Percentiles rank a stretch among this genome's conserved stretches.
phyloP scores from a whole-genome alignment of 2,329 filamentous ascomycete species.

The Monosporascus ibericus region DNA sequence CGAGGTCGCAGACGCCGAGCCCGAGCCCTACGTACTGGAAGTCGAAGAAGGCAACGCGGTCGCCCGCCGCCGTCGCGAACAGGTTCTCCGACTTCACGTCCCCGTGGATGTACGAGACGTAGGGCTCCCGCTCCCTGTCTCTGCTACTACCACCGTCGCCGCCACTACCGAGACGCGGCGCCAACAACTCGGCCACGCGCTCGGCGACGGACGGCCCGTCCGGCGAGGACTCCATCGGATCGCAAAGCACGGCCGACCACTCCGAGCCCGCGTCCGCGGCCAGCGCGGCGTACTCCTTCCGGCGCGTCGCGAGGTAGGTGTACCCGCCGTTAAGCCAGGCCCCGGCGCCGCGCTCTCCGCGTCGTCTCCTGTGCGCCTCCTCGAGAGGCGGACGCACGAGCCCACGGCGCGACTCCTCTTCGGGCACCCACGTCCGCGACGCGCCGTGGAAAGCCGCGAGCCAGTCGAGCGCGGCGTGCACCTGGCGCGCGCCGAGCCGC shows the following conservation, averaged over 20 bases:
- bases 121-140: slow-evolving; percentile 8
- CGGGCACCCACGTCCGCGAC: slow-evolving; percentile 36
- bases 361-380: slow-evolving; percentile 34
- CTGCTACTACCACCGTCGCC: background rate
- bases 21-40: slow-evolving; percentile 64
- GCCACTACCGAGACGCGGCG: slow-evolving; percentile 32
- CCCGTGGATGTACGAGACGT: slow-evolving; percentile 58
- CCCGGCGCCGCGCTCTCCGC: slow-evolving; percentile 22
- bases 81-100: slow-evolving; percentile 67
- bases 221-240: slow-evolving; percentile 11
- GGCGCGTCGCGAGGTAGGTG: slow-evolving; percentile 60
- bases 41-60: slow-evolving; percentile 58
- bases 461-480: slow-evolving; percentile 53
- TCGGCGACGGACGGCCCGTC: slow-evolving; percentile 39
- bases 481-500: slow-evolving; percentile 38
- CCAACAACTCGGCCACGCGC: slow-evolving; percentile 44
- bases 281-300: slow-evolving; percentile 47
- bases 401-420: slow-evolving; percentile 16
- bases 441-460: slow-evolving; percentile 54
- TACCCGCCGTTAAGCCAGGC: slow-evolving; percentile 63
- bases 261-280: slow-evolving; percentile 40
- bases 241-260: slow-evolving; percentile 48
- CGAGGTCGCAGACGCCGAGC: slow-evolving; percentile 58
- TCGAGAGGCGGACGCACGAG: slow-evolving; percentile 50
- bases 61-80: slow-evolving; percentile 45